These are phyloP conservation scores for Ensete glaucum DNA, from an alignment of 176 grass and related monocot species.

Conservation along the genomic window DNA sequence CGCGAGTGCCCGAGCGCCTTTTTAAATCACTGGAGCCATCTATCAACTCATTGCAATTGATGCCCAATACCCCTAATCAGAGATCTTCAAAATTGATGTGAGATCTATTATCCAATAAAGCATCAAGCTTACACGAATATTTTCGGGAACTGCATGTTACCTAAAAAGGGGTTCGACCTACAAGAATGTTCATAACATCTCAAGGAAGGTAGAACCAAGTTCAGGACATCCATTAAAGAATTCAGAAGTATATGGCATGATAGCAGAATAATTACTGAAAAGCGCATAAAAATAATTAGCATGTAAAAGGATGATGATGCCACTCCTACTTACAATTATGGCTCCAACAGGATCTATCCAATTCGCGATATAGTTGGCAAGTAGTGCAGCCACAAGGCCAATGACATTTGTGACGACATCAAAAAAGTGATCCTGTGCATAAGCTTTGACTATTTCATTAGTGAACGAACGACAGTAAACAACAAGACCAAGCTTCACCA, in stretches of 20 bases:
- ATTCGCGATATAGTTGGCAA: conserved; percentile 57
- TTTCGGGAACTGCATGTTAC: too few species aligned
- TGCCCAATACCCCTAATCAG: too few species aligned
- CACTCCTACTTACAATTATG: conserved; percentile 59
- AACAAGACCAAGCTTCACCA: conserved; percentile 69
- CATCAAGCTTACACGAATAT: too few species aligned
- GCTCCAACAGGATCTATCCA: conserved; percentile 94
- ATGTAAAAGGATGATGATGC: conserved; percentile 2
- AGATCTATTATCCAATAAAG: too few species aligned
- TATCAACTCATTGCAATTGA: too few species aligned
- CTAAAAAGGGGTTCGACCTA: background rate
- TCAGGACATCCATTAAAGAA: background rate
- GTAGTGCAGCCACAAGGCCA: conserved; percentile 70
- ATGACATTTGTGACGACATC: conserved; percentile 94
- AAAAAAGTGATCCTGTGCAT: conserved; percentile 92
- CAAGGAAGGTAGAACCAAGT: background rate
- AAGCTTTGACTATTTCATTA: conserved; percentile 90
- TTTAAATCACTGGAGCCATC: too few species aligned
- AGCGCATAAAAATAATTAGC: background rate
- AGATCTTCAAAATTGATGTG: too few species aligned
- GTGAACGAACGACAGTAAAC: conserved; percentile 80
- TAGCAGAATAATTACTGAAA: too few species aligned
- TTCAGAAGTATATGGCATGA: too few species aligned
- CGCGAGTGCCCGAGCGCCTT: too few species aligned
- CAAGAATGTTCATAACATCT: background rate